phyloP scores from a whole-genome alignment of 441 rosid genomes.

The Biscutella laevigata region DNA sequence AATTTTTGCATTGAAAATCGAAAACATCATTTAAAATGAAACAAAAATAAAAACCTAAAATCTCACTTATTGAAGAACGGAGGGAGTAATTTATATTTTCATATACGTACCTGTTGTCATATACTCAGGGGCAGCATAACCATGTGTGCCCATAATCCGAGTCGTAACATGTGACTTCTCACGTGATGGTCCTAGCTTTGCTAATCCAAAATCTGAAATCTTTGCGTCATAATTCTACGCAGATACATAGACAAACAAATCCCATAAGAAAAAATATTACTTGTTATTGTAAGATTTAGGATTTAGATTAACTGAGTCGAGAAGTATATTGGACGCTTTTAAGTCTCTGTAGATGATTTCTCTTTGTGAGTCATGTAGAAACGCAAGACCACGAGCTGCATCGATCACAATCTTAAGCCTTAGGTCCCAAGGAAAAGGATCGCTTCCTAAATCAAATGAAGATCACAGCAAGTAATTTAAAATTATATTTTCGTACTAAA shows the following conservation, averaged over 20 bases:
- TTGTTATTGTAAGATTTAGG: too few species aligned
- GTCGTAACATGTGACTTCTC: slow-evolving; percentile 48
- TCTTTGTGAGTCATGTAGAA: slow-evolving; percentile 40
- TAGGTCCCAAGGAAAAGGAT: slow-evolving; percentile 52
- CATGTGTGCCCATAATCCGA: slow-evolving; percentile 49
- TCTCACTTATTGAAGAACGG: too few species aligned
- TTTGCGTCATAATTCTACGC: slow-evolving; percentile 38
- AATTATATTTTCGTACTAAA: too few species aligned
- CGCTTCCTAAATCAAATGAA: slow-evolving; percentile 24
- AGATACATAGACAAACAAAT: background rate
- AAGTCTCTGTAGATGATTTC: slow-evolving; percentile 53
- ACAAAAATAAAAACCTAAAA: too few species aligned
- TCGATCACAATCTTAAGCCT: slow-evolving; percentile 43
- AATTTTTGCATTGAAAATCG: too few species aligned
- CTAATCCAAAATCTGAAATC: slow-evolving; percentile 47
- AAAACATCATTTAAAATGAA: too few species aligned
- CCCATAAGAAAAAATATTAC: background rate
- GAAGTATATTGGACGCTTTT: slow-evolving; percentile 52
- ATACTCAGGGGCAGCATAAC: too few species aligned
- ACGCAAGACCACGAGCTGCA: slow-evolving; percentile 50
- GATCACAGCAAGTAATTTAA: background rate
- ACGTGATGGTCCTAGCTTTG: slow-evolving; percentile 43
- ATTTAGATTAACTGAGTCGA: slow-evolving; percentile 44
- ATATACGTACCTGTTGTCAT: too few species aligned
- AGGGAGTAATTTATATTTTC: too few species aligned